Base-by-base conservation (phyloP, 768 basidiomycete genomes). In the Nidularia pulvinata region DNA sequence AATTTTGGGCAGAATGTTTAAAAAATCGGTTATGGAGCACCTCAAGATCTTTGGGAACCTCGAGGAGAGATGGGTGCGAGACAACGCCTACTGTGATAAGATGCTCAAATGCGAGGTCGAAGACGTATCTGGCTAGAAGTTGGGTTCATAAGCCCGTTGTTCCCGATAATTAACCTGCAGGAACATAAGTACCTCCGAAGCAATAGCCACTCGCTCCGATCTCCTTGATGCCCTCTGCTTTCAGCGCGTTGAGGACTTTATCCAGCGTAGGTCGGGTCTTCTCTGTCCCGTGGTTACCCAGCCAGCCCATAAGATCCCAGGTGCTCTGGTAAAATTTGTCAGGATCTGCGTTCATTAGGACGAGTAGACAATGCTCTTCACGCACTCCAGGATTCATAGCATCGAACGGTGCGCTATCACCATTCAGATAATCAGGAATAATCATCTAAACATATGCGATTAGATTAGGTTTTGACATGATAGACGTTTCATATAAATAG, bases 151-250 rank as follows among this genome's bases (percentile, higher is more conserved):
- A 30, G 25, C 25, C 4, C 25, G 25, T 30, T 30, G 25, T 30
- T 30, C 25, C 25, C 25, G 25, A 30, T 30, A 30, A 30, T 30
- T 30, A 4, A 30, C 25, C 4, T 30, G 25, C 25, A 30, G 25
- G 25, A 30, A 75, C 76, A 51, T 82, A 82, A 46, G 83, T 82
- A 13, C 66, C 82, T 83, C 87, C 86, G 52, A 80, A 85, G 72
- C 90, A 92, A 72, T 84, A 91, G 3, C 86, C 88, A 5, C 79
- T 79, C 0, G 84, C 82, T 0, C 72, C 87, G 53, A 91, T 78
- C 5, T 64, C 64, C 1, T 72, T 82, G 19, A 91, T 71, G 2
- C 88, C 89, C 55, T 80, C 61, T 33, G 68, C 78, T 62, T 83
- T 84, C 55, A 92, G 76, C 0, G 72, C 80, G 4, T 63, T 66